Conservation (phyloP, 345 rosid genomes). For the Salix purpurea region DNA sequence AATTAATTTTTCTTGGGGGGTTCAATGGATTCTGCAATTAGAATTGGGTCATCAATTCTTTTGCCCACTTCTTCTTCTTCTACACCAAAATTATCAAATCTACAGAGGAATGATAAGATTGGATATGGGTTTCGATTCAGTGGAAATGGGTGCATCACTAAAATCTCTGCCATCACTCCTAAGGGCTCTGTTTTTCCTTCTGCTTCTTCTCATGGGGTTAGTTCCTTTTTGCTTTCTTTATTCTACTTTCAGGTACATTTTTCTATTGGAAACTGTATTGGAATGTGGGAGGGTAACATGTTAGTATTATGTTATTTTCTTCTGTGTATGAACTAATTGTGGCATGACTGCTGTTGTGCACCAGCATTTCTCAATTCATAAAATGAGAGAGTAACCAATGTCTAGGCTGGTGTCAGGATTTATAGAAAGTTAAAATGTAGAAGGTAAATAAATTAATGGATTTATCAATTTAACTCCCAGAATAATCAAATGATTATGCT, state of each 20-base stretch:
- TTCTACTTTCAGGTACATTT: not conserved
- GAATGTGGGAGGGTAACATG: not conserved
- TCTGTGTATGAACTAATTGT: not conserved
- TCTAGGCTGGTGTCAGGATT: not conserved
- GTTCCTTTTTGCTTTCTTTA: slow-evolving; percentile 1
- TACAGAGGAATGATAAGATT: not conserved
- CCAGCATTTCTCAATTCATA: not conserved
- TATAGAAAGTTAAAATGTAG: not conserved
- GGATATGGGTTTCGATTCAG: slow-evolving; percentile 17
- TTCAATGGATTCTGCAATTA: slow-evolving; percentile 33
- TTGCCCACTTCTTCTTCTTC: slow-evolving; percentile 32
- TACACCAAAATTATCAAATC: slow-evolving; percentile 15
- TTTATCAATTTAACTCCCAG: not conserved
- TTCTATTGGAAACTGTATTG: not conserved
- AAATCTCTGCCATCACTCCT: slow-evolving; percentile 21
- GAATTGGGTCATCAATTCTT: slow-evolving; percentile 22
- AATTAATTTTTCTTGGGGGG: no score
- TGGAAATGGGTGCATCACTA: slow-evolving; percentile 10
- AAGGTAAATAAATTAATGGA: not conserved
- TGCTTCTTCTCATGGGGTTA: slow-evolving; percentile 48
- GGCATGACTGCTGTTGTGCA: not conserved
- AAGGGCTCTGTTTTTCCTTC: slow-evolving; percentile 42
- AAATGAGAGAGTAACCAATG: not conserved
- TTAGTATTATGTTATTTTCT: not conserved
- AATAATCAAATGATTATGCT: not conserved